Percentiles rank a stretch among this genome's conserved stretches.
Conservation (phyloP, 352 stramenopile species). For the Phytophthora uliginosa region DNA sequence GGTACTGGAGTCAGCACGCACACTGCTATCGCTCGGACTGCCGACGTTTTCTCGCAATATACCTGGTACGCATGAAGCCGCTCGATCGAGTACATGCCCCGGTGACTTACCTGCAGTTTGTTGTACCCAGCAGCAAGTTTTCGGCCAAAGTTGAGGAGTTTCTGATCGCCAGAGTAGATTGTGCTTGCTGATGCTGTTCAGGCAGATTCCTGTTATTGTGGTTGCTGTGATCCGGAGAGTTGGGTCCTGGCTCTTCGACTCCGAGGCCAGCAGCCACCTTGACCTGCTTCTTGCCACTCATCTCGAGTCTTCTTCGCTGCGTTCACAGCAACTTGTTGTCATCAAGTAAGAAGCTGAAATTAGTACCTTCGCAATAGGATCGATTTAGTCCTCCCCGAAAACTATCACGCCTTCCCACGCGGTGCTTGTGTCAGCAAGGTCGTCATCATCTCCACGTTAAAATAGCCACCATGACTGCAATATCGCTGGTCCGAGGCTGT, state of each 20-base stretch:
- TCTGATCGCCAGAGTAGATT: background rate
- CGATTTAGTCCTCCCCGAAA: background rate
- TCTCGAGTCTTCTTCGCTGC: background rate
- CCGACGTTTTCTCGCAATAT: slow-evolving; percentile 33
- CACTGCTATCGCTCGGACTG: slow-evolving; percentile 5
- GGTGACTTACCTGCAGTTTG: slow-evolving; percentile 32
- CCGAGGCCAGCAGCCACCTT: background rate
- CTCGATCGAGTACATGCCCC: slow-evolving; percentile 50
- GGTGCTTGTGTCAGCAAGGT: no score
- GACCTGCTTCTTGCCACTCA: background rate
- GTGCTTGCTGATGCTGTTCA: background rate
- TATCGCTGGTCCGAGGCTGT: no score
- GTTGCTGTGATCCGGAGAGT: background rate
- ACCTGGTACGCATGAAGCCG: slow-evolving; percentile 39
- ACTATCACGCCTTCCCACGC: background rate
- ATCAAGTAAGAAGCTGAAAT: background rate
- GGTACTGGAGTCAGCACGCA: slow-evolving; percentile 27
- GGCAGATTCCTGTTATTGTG: background rate
- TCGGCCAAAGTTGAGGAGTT: slow-evolving; percentile 2
- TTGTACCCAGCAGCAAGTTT: slow-evolving; percentile 5
- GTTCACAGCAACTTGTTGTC: background rate
- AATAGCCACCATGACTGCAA: no score
- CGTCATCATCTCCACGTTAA: no score
- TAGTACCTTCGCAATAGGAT: background rate
- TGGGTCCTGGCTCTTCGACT: background rate